These are phyloP conservation scores for Jacaranda mimosifolia DNA, from an alignment of 257 asterid genomes.

Conservation along the genomic window DNA sequence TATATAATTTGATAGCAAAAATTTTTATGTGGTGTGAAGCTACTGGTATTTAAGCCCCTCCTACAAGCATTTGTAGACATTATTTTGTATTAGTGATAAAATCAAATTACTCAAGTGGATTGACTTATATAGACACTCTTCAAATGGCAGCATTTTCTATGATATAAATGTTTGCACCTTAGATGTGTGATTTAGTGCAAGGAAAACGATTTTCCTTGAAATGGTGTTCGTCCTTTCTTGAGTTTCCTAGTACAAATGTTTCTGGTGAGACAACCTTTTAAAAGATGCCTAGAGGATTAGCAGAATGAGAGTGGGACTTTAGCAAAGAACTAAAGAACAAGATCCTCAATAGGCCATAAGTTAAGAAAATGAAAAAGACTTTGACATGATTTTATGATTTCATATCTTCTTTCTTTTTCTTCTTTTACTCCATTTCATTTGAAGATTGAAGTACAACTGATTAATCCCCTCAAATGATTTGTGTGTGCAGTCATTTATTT, in stretches of 20 bases:
- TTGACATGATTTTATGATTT: not conserved
- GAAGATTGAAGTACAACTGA: no score
- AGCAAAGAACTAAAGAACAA: not conserved
- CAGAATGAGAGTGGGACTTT: not conserved
- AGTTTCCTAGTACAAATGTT: not conserved
- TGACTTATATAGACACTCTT: no score
- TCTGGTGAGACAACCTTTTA: not conserved
- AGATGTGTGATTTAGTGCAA: not conserved
- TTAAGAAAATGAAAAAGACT: not conserved
- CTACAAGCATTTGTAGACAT: not conserved
- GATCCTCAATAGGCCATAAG: not conserved
- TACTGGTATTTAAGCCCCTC: not conserved
- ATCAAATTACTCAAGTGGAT: no score
- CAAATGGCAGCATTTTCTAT: not conserved
- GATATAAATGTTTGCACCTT: not conserved
- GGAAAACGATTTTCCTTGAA: not conserved
- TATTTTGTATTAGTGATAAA: no score
- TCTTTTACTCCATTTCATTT: no score
- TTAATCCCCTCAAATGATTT: no score
- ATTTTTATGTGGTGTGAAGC: not conserved
- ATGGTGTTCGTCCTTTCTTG: not conserved
- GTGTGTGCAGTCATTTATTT: no score
- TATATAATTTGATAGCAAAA: not conserved
- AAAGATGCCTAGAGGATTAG: not conserved
- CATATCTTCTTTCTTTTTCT: no score